Percentiles rank a stretch among this genome's conserved stretches.
These are phyloP conservation scores for Fusarium nanum DNA, from an alignment of 2,329 filamentous ascomycete species.

Conservation along the genomic window DNA sequence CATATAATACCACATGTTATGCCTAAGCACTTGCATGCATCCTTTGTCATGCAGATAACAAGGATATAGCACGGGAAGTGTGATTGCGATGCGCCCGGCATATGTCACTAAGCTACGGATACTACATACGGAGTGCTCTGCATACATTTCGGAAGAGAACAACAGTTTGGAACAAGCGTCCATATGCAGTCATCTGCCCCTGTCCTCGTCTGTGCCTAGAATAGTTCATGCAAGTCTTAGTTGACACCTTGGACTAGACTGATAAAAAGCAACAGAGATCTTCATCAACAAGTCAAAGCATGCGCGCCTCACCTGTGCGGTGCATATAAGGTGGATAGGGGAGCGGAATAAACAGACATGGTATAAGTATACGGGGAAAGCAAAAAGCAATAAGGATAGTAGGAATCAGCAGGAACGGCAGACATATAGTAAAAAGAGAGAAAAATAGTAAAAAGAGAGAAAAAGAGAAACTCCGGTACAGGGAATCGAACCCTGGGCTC, in stretches of 20 bases:
- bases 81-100: constrained; percentile 18
- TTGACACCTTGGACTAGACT: constrained; percentile 1
- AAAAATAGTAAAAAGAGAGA: neutral
- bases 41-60: constrained; percentile 16
- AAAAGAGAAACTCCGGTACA: constrained; percentile 40
- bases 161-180: constrained; percentile 2
- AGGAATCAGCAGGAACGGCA: neutral
- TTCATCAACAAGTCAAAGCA: neutral
- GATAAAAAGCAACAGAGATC: constrained; percentile 17
- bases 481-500: constrained; percentile 48
- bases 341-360: neutral
- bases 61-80: constrained; percentile 13
- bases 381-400: neutral
- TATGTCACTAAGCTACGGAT: constrained; percentile 16
- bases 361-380: neutral
- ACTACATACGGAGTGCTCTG: neutral
- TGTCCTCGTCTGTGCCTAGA: constrained; percentile 7
- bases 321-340: neutral
- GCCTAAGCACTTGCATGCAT: neutral
- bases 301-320: neutral
- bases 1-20: neutral
- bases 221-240: constrained; percentile 27
- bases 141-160: constrained; percentile 5
- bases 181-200: neutral
- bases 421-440: neutral